These are phyloP conservation scores for Tephrocybe sp. DNA, from an alignment of 768 basidiomycete species.

Conservation along the genomic window DNA sequence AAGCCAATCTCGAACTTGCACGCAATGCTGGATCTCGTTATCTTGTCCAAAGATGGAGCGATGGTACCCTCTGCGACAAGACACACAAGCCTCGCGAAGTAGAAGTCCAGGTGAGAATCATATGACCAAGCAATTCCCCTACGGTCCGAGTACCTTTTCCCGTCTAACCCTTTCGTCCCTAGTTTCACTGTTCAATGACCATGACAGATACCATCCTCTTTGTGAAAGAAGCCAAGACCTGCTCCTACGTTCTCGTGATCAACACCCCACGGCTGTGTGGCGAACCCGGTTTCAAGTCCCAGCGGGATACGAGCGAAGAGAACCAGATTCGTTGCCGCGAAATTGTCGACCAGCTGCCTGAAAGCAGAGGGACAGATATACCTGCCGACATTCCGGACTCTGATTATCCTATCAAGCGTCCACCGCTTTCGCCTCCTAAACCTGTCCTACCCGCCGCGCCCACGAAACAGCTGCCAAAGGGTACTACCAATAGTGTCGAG, in stretches of 20 bases:
- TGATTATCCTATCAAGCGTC: constrained; percentile 54
- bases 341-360: constrained; percentile 44
- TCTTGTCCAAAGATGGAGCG: constrained; percentile 88
- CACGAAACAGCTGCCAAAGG: constrained; percentile 11
- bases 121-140: constrained; percentile 1
- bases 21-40: constrained; percentile 81
- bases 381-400: constrained; percentile 38
- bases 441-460: constrained; percentile 45
- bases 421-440: constrained; percentile 47
- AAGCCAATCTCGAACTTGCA: constrained; percentile 72
- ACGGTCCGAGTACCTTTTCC: constrained; percentile 4
- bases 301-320: constrained; percentile 61
- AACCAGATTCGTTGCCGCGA: constrained; percentile 77
- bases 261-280: constrained; percentile 93
- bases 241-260: constrained; percentile 90
- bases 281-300: constrained; percentile 88
- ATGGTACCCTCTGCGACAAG: constrained; percentile 92
- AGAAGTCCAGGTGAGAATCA: constrained; percentile 78
- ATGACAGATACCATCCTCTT: constrained; percentile 88
- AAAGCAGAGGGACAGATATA: constrained; percentile 24
- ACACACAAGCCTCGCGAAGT: constrained; percentile 84
- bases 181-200: constrained; percentile 97
- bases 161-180: background rate
- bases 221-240: constrained; percentile 91
- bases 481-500: constrained; percentile 11